Conservation (phyloP, 192 early-diverging fungal species). For the Mortierella alpina region DNA sequence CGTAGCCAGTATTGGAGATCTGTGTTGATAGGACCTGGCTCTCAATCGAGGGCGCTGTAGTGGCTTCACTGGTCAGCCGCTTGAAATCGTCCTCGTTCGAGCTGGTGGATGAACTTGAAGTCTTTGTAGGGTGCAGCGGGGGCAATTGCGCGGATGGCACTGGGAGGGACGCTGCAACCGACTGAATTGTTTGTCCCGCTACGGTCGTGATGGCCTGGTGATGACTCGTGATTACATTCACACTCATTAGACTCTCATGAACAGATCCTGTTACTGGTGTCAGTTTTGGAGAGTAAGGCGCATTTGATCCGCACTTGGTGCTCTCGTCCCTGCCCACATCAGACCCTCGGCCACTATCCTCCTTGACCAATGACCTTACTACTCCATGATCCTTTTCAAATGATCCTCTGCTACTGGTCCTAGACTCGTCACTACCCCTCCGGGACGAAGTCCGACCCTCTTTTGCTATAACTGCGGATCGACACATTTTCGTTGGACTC, state of each 20-base stretch:
- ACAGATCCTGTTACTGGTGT: conserved; percentile 9
- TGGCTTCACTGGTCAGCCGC: background rate
- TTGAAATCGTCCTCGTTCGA: background rate
- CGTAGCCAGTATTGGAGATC: conserved; percentile 25
- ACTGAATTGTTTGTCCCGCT: background rate
- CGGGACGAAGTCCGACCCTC: background rate
- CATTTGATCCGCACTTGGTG: background rate
- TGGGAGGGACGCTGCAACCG: background rate
- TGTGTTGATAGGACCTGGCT: conserved; percentile 44
- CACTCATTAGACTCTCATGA: conserved; percentile 11
- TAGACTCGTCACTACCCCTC: conserved; percentile 8
- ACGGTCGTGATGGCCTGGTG: background rate
- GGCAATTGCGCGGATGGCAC: conserved; percentile 5
- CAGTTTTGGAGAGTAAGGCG: conserved; percentile 4
- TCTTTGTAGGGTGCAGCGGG: conserved; percentile 10
- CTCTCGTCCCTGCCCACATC: conserved; percentile 13
- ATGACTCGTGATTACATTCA: background rate
- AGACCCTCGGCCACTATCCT: conserved; percentile 8
- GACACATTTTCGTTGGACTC: conserved; percentile 5
- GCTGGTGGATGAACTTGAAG: background rate
- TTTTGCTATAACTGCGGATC: background rate
- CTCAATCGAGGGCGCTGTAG: conserved; percentile 17
- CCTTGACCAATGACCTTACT: background rate
- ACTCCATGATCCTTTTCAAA: background rate
- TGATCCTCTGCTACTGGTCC: background rate